Conservation (phyloP, 148 eudicot species). For the Suaeda aralocaspica region DNA sequence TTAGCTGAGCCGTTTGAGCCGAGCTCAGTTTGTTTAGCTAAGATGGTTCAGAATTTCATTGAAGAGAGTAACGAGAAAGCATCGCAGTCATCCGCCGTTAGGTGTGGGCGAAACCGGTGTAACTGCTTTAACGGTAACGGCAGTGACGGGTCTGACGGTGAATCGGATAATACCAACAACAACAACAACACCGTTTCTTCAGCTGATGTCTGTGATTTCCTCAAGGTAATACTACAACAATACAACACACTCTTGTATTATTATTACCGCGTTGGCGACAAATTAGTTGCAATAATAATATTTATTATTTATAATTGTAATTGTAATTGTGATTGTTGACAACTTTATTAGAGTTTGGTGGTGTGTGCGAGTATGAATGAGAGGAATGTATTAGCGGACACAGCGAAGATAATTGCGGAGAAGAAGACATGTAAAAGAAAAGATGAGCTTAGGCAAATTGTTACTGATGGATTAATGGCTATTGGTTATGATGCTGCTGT, state of each 20-base stretch:
- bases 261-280: too few species aligned
- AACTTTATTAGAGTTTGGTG: conserved; percentile 80
- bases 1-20: conserved; percentile 54
- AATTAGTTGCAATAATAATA: too few species aligned
- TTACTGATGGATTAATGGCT: conserved; percentile 49
- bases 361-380: conserved; percentile 53
- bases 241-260: too few species aligned
- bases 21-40: conserved; percentile 75
- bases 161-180: too few species aligned
- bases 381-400: conserved; percentile 68
- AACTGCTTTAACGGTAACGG: conserved; percentile 69
- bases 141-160: conserved; percentile 54
- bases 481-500: conserved; percentile 68
- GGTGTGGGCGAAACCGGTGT: conserved; percentile 50
- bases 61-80: conserved; percentile 63
- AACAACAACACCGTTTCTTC: conserved; percentile 18
- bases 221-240: conserved; percentile 47
- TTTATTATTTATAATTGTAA: neutral
- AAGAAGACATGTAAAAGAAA: conserved; percentile 53
- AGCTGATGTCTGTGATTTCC: conserved; percentile 49
- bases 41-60: conserved; percentile 86
- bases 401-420: conserved; percentile 61
- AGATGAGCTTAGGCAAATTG: conserved; percentile 53
- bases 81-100: conserved; percentile 22
- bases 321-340: too few species aligned